Evolutionary conservation across 306 rosid genomes (phyloP).

Genomic region (Quercus cerris): DNA sequence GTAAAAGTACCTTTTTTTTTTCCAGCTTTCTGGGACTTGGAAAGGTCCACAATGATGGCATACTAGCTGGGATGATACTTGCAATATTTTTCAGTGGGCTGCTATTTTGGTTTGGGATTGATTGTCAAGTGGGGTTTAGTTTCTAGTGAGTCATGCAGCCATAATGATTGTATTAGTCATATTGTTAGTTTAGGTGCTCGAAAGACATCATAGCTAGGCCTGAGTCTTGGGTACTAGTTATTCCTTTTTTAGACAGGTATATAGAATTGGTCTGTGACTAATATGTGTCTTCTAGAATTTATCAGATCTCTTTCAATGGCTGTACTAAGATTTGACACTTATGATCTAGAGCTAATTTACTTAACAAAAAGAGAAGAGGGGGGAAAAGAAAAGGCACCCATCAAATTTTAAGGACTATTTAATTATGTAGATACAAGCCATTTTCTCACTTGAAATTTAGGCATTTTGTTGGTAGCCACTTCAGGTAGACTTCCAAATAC

Average conservation of each 20-base stretch:
- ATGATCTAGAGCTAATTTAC: not conserved
- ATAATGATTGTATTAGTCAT: not conserved
- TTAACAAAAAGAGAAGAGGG: not conserved
- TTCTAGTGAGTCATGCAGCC: not conserved
- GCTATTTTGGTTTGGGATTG: not conserved
- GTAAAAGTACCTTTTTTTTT: constrained; percentile 23
- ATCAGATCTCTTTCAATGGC: not conserved
- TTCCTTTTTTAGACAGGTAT: not conserved
- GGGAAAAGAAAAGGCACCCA: not conserved
- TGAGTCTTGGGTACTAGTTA: not conserved
- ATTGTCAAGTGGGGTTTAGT: not conserved
- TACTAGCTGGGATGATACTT: not conserved
- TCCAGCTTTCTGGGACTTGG: not conserved
- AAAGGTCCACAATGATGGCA: not conserved
- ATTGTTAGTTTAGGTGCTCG: not conserved
- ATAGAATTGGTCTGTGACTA: not conserved
- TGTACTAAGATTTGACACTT: not conserved
- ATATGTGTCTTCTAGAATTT: not conserved
- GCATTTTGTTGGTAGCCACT: too few species aligned
- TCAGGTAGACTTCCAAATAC: too few species aligned
- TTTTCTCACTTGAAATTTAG: not conserved
- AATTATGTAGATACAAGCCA: not conserved
- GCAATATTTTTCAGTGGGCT: not conserved
- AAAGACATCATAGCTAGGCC: not conserved
- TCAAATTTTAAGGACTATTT: not conserved